Conservation (phyloP, 768 basidiomycete genomes). For the Vishniacozyma victoriae region DNA sequence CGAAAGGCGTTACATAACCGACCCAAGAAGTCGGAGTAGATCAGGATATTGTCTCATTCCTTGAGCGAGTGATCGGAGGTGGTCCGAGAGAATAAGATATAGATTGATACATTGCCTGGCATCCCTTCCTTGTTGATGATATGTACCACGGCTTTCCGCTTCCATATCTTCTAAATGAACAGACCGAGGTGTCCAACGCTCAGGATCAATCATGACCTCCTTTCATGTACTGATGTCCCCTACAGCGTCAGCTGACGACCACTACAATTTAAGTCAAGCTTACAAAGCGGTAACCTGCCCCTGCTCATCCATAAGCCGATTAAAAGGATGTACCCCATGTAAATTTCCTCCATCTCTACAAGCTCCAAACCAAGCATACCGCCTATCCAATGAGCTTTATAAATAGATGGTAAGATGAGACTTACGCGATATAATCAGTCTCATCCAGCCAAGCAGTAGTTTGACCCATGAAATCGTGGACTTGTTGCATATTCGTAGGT, state of each 20-base stretch:
- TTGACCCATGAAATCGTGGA: slow-evolving; percentile 44
- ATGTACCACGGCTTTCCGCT: no score
- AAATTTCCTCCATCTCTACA: slow-evolving; percentile 21
- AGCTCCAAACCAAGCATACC: slow-evolving; percentile 37
- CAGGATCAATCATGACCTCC: slow-evolving; percentile 26
- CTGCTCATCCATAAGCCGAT: slow-evolving; percentile 32
- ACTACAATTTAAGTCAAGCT: slow-evolving; percentile 3
- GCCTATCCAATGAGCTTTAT: slow-evolving; percentile 2
- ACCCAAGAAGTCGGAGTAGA: slow-evolving; percentile 2
- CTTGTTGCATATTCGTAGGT: slow-evolving; percentile 28
- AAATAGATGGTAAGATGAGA: not conserved
- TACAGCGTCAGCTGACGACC: not conserved
- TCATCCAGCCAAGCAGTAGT: slow-evolving; percentile 39
- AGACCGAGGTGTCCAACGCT: not conserved
- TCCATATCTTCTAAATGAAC: no score
- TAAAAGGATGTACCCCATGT: slow-evolving; percentile 37
- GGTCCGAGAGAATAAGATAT: slow-evolving; percentile 2
- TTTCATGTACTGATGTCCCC: slow-evolving; percentile 30
- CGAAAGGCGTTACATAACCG: no score
- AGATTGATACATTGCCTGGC: not conserved
- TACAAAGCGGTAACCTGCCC: slow-evolving; percentile 25
- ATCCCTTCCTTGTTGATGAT: no score
- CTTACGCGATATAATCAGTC: slow-evolving; percentile 30
- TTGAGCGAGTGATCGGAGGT: slow-evolving; percentile 62
- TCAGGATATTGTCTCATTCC: slow-evolving; percentile 43